A percentile compares a stretch with the other conserved stretches of the same genome.
Evolutionary conservation across 2,329 filamentous ascomycete species (phyloP).

Genomic region (Endoconidiophora laricicola): DNA sequence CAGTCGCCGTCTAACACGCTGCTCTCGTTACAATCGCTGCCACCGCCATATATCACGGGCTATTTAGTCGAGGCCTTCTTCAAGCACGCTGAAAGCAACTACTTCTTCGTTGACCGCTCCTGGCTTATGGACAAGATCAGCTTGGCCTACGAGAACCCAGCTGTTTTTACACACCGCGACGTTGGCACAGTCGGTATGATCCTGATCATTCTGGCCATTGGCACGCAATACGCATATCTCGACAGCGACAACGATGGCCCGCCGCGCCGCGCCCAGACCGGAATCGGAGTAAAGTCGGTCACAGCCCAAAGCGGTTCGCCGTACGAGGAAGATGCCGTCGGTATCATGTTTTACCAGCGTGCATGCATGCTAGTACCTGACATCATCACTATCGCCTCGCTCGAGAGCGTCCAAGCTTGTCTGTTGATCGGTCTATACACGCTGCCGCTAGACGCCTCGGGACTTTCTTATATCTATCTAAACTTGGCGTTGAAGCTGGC

Average conservation of each 20-base stretch:
- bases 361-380: constrained; percentile 38
- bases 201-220: constrained; percentile 31
- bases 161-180: constrained; percentile 23
- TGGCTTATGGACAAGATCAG: constrained; percentile 28
- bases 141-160: constrained; percentile 24
- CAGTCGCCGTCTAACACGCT: constrained; percentile 24
- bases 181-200: constrained; percentile 28
- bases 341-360: constrained; percentile 38
- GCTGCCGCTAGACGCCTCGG: constrained; percentile 37
- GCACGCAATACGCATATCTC: constrained; percentile 34
- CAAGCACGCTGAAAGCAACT: constrained; percentile 30
- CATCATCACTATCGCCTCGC: constrained; percentile 37
- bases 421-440: constrained; percentile 38
- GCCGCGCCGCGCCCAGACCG: constrained; percentile 14
- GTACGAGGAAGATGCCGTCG: constrained; percentile 34
- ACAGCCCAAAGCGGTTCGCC: constrained; percentile 16
- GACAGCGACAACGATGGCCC: constrained; percentile 16
- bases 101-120: constrained; percentile 28
- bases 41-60: constrained; percentile 29
- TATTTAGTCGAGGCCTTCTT: constrained; percentile 32
- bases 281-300: constrained; percentile 11
- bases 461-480: constrained; percentile 39
- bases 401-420: constrained; percentile 41
- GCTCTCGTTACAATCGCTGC: constrained; percentile 24
- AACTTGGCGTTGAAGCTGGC: constrained; percentile 38